phyloP scores from a whole-genome alignment of 1,284 basidiomycete species.

The Microbotryum violaceum region DNA sequence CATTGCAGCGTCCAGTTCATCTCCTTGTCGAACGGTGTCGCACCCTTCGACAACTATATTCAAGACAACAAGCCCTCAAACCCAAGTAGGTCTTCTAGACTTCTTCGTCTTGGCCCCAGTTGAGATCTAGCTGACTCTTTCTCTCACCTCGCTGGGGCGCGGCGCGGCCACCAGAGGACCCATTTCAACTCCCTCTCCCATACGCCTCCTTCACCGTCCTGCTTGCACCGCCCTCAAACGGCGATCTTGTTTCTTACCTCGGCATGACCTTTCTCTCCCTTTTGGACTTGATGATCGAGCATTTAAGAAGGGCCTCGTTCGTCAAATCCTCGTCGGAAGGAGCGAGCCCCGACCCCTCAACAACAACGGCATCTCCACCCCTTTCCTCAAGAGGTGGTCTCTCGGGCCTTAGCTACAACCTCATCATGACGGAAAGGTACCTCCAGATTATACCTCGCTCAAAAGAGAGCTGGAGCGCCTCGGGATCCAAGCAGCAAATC shows the following conservation, averaged over 20 bases:
- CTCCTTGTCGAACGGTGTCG: conserved; percentile 25
- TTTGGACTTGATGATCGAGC: conserved; percentile 35
- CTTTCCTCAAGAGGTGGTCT: not conserved
- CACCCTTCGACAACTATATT: conserved; percentile 30
- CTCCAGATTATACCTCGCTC: conserved; percentile 31
- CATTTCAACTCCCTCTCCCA: conserved; percentile 30
- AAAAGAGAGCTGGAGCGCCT: conserved; percentile 13
- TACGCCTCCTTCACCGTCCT: conserved; percentile 29
- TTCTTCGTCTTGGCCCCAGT: not conserved
- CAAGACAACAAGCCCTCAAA: conserved; percentile 22
- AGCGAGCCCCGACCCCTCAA: too few species aligned
- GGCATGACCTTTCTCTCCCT: conserved; percentile 25
- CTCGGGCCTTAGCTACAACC: conserved; percentile 34
- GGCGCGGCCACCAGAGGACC: conserved; percentile 5
- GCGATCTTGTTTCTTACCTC: conserved; percentile 21
- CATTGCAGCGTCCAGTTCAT: conserved; percentile 33
- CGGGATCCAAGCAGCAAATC: not conserved
- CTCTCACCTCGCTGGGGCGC: not conserved
- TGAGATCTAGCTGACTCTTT: not conserved
- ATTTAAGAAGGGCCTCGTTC: conserved; percentile 26
- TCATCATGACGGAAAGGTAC: conserved; percentile 32
- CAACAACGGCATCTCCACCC: not conserved
- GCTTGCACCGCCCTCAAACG: not conserved
- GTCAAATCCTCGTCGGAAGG: not conserved
- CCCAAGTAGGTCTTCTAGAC: conserved; percentile 6